Evolutionary conservation across 345 rosid genomes (phyloP).

Genomic region (Hibiscus tridactylites): DNA sequence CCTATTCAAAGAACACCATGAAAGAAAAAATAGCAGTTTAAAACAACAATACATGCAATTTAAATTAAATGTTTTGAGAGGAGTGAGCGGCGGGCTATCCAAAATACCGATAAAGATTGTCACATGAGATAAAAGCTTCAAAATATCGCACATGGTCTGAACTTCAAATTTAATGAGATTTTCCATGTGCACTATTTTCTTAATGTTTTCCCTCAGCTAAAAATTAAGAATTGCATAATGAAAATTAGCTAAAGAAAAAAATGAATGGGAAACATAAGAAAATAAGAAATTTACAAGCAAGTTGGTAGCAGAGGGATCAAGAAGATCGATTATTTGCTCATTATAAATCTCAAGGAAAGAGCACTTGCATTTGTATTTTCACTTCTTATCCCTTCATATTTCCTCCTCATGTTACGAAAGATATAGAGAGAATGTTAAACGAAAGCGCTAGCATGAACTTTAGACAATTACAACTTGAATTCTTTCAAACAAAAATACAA

Average conservation of each 20-base stretch:
- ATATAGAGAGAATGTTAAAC: not conserved
- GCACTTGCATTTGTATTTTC: constrained; percentile 78
- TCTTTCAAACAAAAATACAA: constrained; percentile 93
- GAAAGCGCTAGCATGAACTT: not conserved
- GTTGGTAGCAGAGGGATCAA: constrained; percentile 80
- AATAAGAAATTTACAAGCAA: constrained; percentile 45
- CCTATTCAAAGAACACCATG: too few species aligned
- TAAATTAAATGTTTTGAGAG: too few species aligned
- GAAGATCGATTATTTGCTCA: constrained; percentile 90
- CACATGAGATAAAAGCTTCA: constrained; percentile 21
- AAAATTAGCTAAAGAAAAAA: constrained; percentile 8
- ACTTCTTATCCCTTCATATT: constrained; percentile 77
- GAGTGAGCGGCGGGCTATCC: not conserved
- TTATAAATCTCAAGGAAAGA: constrained; percentile 90
- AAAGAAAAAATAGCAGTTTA: too few species aligned
- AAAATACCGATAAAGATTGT: constrained; percentile 10
- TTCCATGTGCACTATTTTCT: constrained; percentile 77
- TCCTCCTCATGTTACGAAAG: constrained; percentile 72
- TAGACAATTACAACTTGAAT: constrained; percentile 68
- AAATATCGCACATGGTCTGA: constrained; percentile 68
- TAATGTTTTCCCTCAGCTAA: too few species aligned
- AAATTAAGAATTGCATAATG: too few species aligned
- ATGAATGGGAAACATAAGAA: not conserved
- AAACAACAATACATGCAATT: too few species aligned
- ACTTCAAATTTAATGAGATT: constrained; percentile 91